Evolutionary conservation across 768 basidiomycete species (phyloP).

Genomic region (Trametes elegans): DNA sequence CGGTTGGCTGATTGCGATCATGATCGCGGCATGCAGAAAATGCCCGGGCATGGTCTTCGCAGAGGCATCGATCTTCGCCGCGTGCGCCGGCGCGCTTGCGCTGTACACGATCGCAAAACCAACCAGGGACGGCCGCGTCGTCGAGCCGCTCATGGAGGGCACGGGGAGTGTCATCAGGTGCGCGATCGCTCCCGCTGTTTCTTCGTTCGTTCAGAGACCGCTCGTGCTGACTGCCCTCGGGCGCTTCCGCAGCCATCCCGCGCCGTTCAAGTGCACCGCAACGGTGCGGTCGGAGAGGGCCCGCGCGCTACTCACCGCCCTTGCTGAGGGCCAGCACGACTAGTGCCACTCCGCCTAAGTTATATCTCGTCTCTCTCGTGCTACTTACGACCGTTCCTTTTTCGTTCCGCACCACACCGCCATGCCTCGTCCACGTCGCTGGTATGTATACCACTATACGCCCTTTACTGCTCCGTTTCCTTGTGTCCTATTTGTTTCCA

Average conservation of each 20-base stretch:
- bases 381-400: not conserved
- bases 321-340: not conserved
- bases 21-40: too few relatives aligned
- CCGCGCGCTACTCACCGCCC: constrained; percentile 8
- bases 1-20: too few relatives aligned
- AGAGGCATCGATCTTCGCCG: constrained; percentile 37
- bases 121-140: constrained; percentile 15
- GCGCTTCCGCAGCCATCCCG: constrained; percentile 11
- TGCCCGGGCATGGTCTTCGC: constrained; percentile 40
- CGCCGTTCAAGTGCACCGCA: constrained; percentile 16
- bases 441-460: too few relatives aligned
- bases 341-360: not conserved
- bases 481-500: too few relatives aligned
- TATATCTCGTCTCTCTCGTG: not conserved
- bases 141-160: constrained; percentile 21
- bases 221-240: not conserved
- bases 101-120: constrained; percentile 34
- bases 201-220: not conserved
- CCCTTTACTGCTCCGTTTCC: too few relatives aligned
- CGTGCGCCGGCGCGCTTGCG: constrained; percentile 36
- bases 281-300: constrained; percentile 22
- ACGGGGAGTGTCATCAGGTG: constrained; percentile 24
- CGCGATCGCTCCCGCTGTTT: not conserved
- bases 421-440: too few relatives aligned
- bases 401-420: not conserved